Evolutionary conservation across 2,329 filamentous ascomycete species (phyloP), one percentile per base, ranked within the genome.

Genomic region (Colletotrichum zoysiae): DNA sequence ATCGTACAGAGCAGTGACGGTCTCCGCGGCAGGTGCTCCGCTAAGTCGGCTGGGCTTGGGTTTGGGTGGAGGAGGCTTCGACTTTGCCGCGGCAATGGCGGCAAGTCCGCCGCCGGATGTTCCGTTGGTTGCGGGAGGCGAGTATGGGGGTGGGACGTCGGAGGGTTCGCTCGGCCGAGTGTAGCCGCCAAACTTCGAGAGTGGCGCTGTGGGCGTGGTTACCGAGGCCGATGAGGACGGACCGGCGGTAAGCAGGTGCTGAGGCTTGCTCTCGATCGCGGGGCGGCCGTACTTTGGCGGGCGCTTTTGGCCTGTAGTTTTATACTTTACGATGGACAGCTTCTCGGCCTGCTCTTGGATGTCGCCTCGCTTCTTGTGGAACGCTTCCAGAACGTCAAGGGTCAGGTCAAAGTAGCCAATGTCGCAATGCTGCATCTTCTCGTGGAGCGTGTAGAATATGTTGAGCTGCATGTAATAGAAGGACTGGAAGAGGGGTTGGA

Each of bases 381-480:
- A 99, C 16, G 94, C 95, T 74, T 95, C 95, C 81, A 98, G 94
- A 55, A 99, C 92, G 78, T 97, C 95, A 42, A 93, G 87, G 1
- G 93, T 93, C 63, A 99, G 88, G 81, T 99, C 93, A 82, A 99
- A 99, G 84, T 99, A 99, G 73, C 95, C 95, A 79, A 99, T 99
- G 79, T 98, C 95, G 81, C 97, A 95, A 76, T 89, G 91, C 84
- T 99, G 96, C 96, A 99, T 99, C 83, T 92, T 94, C 83, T 98
- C 95, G 81, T 99, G 96, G 65, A 99, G 87, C 1, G 96, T 99
- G 83, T 99, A 99, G 82, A 98, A 99, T 75, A 99, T 94, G 82
- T 99, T 99, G 75, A 99, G 89, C 83, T 99, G 96, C 96, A 99
- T 99, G 86, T 98, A 99, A 84, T 99, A 99, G 85, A 99, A 99